Evolutionary conservation across 129 eudicot species (phyloP), one percentile per base, ranked within the genome.

Genomic region (Lactuca sativa): DNA sequence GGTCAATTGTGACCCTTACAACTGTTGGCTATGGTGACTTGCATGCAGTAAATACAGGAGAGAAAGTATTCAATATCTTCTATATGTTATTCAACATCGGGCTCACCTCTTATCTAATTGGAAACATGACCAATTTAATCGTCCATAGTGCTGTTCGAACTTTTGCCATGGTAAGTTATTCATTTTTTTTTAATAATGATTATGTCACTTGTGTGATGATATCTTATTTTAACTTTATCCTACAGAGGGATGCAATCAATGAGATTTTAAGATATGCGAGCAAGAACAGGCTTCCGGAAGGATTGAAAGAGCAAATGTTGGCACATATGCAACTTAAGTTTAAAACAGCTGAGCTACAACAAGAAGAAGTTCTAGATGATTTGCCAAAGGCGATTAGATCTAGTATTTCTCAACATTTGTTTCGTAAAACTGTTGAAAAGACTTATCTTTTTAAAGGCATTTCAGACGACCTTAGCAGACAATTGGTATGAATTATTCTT

Each of bases 1-100:
- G 97, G 95, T 84, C 95, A 12, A 85, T 90, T 69, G 97, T 90
- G 67, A 90, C 97, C 37, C 91, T 90, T 30, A 76, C 91, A 64
- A 87, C 97, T n/a, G 86, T 82, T 6, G 95, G 97, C 4, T 90
- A 90, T 59, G 97, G 97, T 5, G 97, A 90, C 63, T 74, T 90
- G 74, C 90, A 87, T 31, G 95, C 97, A n/a, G 83, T 72, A 54
- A 90, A 90, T 71, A 73, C 95, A n/a, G 95, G 95, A 31, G 97
- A 90, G 82, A 90, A 90, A 73, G 78, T 85, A 66, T 87, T 87
- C 81, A 78, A 85, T 72, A 84, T 90, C 69, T 85, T 83, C 55
- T 90, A 90, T 67, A 90, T 90, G 97, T 76, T 90, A 56, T 90
- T 90, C 84, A 90, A 90, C 80, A 90, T 90, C n/a, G 95, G 97